These are phyloP conservation scores for Aegilops tauschii DNA, from an alignment of 176 grass and related monocot genomes.

Conservation along the genomic window DNA sequence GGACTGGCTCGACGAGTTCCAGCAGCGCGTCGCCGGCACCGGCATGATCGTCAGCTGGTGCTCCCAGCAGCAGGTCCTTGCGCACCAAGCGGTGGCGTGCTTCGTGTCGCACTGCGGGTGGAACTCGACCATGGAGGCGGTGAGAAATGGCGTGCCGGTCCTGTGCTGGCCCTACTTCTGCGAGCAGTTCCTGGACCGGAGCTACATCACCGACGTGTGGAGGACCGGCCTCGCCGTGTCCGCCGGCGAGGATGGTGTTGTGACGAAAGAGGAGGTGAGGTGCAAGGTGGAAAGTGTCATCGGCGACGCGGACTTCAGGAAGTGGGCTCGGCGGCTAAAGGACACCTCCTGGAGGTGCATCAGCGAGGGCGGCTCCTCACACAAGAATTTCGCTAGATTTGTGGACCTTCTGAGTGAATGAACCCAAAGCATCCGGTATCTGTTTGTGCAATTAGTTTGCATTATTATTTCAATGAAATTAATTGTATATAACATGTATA, in stretches of 20 bases:
- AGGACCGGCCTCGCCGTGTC: constrained; percentile 41
- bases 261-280: constrained; percentile 37
- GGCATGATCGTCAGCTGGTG: constrained; percentile 56
- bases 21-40: constrained; percentile 1
- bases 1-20: constrained; percentile 37
- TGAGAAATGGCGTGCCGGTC: constrained; percentile 34
- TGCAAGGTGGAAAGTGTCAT: constrained; percentile 22
- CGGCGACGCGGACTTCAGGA: constrained; percentile 12
- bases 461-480: too few relatives aligned
- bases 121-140: constrained; percentile 47
- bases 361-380: constrained; percentile 1
- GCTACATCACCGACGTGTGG: constrained; percentile 40
- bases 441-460: too few relatives aligned
- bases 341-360: background rate
- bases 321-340: background rate
- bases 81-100: constrained; percentile 30
- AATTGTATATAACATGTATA: too few relatives aligned
- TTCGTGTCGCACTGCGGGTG: constrained; percentile 54
- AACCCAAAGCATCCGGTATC: background rate
- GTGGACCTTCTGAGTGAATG: constrained; percentile 10
- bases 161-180: constrained; percentile 47
- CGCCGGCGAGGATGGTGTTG: constrained; percentile 22
- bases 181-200: constrained; percentile 44
- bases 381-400: background rate
- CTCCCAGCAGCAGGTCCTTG: constrained; percentile 39